Conservation (phyloP, 2,329 filamentous ascomycete species). For the Nemania abortiva region DNA sequence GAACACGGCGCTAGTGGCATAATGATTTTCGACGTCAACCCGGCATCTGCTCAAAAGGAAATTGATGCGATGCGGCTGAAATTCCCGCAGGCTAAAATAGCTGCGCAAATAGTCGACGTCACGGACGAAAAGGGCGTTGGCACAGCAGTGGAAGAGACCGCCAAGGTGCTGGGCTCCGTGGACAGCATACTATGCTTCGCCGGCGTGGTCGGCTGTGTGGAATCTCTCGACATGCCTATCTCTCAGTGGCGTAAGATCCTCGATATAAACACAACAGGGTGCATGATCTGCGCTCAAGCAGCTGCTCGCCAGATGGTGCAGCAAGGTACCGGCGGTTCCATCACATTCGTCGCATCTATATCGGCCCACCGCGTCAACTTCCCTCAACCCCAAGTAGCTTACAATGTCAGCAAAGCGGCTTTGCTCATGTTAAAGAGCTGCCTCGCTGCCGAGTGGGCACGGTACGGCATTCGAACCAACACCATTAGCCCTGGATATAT, state of each 20-base stretch:
- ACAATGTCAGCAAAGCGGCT: slow-evolving; percentile 31
- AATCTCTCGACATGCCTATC: slow-evolving; percentile 28
- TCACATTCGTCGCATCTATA: slow-evolving; percentile 28
- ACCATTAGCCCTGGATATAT: slow-evolving; percentile 26
- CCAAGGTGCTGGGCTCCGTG: slow-evolving; percentile 21
- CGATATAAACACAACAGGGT: slow-evolving; percentile 28
- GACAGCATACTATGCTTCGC: slow-evolving; percentile 27
- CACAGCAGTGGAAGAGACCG: slow-evolving; percentile 12
- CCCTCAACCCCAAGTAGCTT: slow-evolving; percentile 27
- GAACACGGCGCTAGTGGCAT: slow-evolving; percentile 29
- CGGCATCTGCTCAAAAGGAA: slow-evolving; percentile 19
- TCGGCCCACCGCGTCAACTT: slow-evolving; percentile 30
- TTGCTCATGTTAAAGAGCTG: slow-evolving; percentile 24
- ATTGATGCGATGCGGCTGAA: slow-evolving; percentile 20
- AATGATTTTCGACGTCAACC: slow-evolving; percentile 29
- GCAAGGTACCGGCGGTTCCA: slow-evolving; percentile 25
- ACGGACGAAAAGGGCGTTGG: slow-evolving; percentile 26
- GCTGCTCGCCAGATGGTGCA: slow-evolving; percentile 22
- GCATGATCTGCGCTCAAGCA: slow-evolving; percentile 26
- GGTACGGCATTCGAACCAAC: slow-evolving; percentile 30
- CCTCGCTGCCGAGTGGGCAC: slow-evolving; percentile 31
- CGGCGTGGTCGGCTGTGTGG: slow-evolving; percentile 30
- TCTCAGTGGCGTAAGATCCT: slow-evolving; percentile 31
- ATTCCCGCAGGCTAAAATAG: slow-evolving; percentile 22
- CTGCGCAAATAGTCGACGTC: slow-evolving; percentile 16